A percentile compares a stretch with the other conserved stretches of the same genome.
Conservation (phyloP, 2,329 filamentous ascomycete genomes). For the Epichloe elymi region DNA sequence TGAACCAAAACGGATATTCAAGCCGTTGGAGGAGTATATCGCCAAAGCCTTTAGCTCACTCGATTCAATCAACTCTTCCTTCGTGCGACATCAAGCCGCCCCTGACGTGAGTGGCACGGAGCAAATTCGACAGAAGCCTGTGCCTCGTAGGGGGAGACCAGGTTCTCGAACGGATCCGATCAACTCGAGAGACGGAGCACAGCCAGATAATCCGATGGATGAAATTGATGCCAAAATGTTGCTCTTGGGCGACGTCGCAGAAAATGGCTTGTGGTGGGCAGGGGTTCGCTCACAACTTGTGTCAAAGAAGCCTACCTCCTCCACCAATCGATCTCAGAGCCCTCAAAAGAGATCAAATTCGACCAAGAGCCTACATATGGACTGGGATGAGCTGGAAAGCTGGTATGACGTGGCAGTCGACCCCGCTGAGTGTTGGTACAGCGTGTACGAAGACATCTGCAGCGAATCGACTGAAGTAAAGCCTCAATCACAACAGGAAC, state of each 20-base stretch:
- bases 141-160: conserved; percentile 7
- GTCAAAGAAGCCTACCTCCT: background rate
- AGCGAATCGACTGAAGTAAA: conserved; percentile 16
- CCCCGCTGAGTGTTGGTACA: conserved; percentile 53
- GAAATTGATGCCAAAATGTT: conserved; percentile 65
- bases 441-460: conserved; percentile 40
- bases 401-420: conserved; percentile 65
- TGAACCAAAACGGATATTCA: conserved; percentile 53
- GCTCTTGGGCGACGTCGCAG: conserved; percentile 60
- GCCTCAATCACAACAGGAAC: conserved; percentile 20
- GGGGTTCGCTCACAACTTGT: conserved; percentile 27
- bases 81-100: conserved; percentile 38
- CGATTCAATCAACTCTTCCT: conserved; percentile 65
- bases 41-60: conserved; percentile 53
- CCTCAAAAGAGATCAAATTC: background rate
- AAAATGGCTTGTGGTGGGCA: conserved; percentile 76
- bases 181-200: conserved; percentile 7
- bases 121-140: conserved; percentile 15
- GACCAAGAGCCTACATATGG: conserved; percentile 44
- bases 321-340: background rate
- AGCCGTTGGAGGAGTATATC: conserved; percentile 66
- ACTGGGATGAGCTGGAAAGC: conserved; percentile 56
- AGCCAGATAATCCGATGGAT: conserved; percentile 11
- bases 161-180: background rate
- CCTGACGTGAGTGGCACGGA: conserved; percentile 12